Percentiles rank a stretch among this genome's conserved stretches.
phyloP scores from a whole-genome alignment of 2,329 filamentous ascomycete species.

The Biscogniauxia mediterranea region DNA sequence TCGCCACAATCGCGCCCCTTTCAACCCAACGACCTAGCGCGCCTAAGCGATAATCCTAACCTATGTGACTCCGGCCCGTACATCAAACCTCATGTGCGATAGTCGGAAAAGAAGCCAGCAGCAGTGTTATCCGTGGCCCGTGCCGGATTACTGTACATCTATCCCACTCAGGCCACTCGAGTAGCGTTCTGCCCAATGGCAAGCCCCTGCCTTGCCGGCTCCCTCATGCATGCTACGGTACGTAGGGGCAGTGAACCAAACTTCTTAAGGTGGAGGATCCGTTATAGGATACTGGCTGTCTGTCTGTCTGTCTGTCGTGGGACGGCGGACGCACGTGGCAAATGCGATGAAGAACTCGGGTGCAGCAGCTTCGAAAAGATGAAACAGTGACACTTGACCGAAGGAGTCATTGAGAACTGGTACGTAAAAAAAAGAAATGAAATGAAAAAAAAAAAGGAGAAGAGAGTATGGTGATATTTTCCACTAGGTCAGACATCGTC shows the following conservation, averaged over 20 bases:
- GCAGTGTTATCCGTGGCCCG: background rate
- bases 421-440: background rate
- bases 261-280: background rate
- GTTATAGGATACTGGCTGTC: background rate
- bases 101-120: background rate
- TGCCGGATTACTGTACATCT: background rate
- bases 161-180: background rate
- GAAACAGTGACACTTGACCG: background rate
- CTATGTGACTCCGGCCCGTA: background rate
- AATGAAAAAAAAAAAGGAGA: no score
- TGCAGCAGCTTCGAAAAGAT: background rate
- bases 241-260: background rate
- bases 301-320: background rate
- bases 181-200: background rate
- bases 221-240: background rate
- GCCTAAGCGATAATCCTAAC: background rate
- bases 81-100: background rate
- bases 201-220: background rate
- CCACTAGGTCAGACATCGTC: no score
- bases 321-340: background rate
- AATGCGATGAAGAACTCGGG: background rate
- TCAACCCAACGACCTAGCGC: background rate
- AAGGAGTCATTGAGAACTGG: background rate
- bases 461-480: background rate
- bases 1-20: background rate